Base-by-base conservation (phyloP, 2,329 filamentous ascomycete species). In the Cladosporium sp. region DNA sequence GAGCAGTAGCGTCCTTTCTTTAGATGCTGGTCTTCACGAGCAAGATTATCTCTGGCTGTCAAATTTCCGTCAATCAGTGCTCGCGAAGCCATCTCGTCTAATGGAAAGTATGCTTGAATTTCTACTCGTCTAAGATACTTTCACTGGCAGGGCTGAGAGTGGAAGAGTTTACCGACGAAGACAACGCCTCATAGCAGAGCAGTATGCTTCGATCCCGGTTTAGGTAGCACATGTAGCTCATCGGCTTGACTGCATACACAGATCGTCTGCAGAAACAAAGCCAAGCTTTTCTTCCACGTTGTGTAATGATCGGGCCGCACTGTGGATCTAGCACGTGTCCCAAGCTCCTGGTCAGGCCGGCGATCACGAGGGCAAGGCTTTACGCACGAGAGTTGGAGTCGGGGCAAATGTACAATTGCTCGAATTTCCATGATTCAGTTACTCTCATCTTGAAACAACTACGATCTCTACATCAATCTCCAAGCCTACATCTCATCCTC, bases 201-300 rank as follows among this genome's bases (percentile, higher is more conserved):
- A 18, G 36, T 41, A 2, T 36, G 14, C 36, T 18, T 18, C 36
- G 4, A 18, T 12, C 12, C 34, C 1, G 34, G 1, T 36, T 1
- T 14, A 36, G 34, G 34, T 14, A 12, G 34, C 34, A 36, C 11
- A 12, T 36, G 12, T 36, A 36, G 12, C 34, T 14, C 11, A 36
- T 36, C 34, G 34, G 34, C 34, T 32, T 10, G 34, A 36, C 18
- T 18, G 38, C 15, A 41, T 8, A 41, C 15, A 41, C 18, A 15
- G 5, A 11, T 47, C n/a, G 8, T 21, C 41, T 21, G 41, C 41
- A 21, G 5, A 12, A 12, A 18, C 12, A 54, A 32, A 28, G 32
- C 52, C 52, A 55, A 55, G 52, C 52, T 34, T 55, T 55, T 11
- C n/a, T 24, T 10, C 52, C 28, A 55, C 52, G 51, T 54, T 54